Evolutionary conservation across 805 yeast genomes (phyloP).

Genomic region (Tetrapisispora arboricola): DNA sequence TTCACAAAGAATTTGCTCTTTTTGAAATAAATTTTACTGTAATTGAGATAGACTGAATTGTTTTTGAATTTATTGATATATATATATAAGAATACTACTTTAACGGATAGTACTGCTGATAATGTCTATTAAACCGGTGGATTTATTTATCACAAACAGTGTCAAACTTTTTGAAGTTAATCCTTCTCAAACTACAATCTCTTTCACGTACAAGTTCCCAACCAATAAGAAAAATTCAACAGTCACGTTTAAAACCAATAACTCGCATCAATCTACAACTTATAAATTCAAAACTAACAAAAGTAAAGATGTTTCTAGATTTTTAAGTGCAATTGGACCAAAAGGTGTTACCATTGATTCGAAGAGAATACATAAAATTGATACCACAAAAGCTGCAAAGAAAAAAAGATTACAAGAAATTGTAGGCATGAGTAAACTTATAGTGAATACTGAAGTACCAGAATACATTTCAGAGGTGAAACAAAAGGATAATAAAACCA

Average conservation of each 20-base stretch:
- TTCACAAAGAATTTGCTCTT: too few relatives aligned
- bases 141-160: conserved; percentile 34
- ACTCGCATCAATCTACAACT: conserved; percentile 53
- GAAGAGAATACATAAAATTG: conserved; percentile 8
- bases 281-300: conserved; percentile 49
- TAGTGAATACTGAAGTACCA: conserved; percentile 22
- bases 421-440: conserved; percentile 18
- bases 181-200: conserved; percentile 28
- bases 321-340: conserved; percentile 68
- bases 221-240: conserved; percentile 13
- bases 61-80: background rate
- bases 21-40: too few relatives aligned
- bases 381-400: conserved; percentile 13
- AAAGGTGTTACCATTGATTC: conserved; percentile 36
- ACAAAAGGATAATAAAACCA: conserved; percentile 6
- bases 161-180: conserved; percentile 35
- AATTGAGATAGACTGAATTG: too few relatives aligned
- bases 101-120: too few relatives aligned
- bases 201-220: conserved; percentile 31
- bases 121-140: conserved; percentile 29
- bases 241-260: conserved; percentile 47
- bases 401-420: conserved; percentile 13
- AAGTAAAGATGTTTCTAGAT: conserved; percentile 61
- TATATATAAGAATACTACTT: too few relatives aligned
- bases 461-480: conserved; percentile 15